A percentile compares a stretch with the other conserved stretches of the same genome.
Evolutionary conservation across 495 filamentous ascomycete species (phyloP).

Genomic region (Aspergillus diversus): DNA sequence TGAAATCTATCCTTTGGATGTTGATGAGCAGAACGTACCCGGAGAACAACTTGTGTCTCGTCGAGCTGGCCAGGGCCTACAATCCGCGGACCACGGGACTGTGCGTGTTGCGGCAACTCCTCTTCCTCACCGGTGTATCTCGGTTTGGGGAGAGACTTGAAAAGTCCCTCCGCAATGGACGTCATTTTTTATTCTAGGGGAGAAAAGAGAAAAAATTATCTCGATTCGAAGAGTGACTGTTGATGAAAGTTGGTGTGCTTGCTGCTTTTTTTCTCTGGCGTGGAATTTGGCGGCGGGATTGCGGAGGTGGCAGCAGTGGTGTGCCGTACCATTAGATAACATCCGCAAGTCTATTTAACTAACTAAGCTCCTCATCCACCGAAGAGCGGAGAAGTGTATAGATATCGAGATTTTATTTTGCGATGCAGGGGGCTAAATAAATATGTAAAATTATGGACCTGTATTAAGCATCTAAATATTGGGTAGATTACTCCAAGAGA

Average conservation of each 20-base stretch:
- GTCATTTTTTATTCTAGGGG: constrained; percentile 54
- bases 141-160: constrained; percentile 84
- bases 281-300: constrained; percentile 25
- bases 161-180: constrained; percentile 74
- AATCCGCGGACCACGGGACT: constrained; percentile 77
- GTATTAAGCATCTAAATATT: too few relatives aligned
- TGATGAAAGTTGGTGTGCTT: constrained; percentile 17
- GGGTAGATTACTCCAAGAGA: too few relatives aligned
- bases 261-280: constrained; percentile 23
- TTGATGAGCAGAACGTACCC: constrained; percentile 52
- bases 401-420: too few relatives aligned
- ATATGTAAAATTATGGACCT: too few relatives aligned
- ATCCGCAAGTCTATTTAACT: background rate
- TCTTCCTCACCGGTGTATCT: constrained; percentile 87
- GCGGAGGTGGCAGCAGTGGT: constrained; percentile 12
- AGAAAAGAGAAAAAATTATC: constrained; percentile 15
- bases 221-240: constrained; percentile 20
- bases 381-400: too few relatives aligned
- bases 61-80: constrained; percentile 77
- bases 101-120: constrained; percentile 71
- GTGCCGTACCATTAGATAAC: constrained; percentile 16
- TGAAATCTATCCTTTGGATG: background rate
- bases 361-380: too few relatives aligned
- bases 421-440: too few relatives aligned
- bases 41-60: constrained; percentile 84